These are phyloP conservation scores for Claviceps sp. DNA, from an alignment of 2,329 filamentous ascomycete species.

Conservation along the genomic window DNA sequence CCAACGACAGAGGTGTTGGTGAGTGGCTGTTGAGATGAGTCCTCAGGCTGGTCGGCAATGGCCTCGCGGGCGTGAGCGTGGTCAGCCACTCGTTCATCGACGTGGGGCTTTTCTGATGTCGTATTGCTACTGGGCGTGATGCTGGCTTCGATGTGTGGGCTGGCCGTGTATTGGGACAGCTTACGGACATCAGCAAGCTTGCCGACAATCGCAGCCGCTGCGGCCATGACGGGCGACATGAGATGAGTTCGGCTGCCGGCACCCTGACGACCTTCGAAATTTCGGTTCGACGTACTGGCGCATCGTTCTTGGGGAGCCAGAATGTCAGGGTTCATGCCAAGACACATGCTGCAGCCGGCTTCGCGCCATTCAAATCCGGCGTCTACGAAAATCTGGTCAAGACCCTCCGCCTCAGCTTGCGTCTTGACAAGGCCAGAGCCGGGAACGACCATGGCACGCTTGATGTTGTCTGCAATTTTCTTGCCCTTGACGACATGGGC, in stretches of 20 bases:
- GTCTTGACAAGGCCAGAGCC: conserved; percentile 90
- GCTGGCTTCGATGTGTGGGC: conserved; percentile 46
- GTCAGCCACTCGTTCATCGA: conserved; percentile 38
- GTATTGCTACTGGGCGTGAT: conserved; percentile 17
- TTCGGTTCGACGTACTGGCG: conserved; percentile 90
- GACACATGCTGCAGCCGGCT: conserved; percentile 96
- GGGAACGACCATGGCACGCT: conserved; percentile 90
- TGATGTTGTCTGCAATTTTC: conserved; percentile 78
- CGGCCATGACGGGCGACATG: conserved; percentile 95
- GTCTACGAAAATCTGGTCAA: conserved; percentile 83
- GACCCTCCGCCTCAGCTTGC: conserved; percentile 79
- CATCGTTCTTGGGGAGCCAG: conserved; percentile 84
- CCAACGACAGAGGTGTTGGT: conserved; percentile 43
- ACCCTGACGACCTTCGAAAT: conserved; percentile 94
- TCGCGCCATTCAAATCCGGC: conserved; percentile 97
- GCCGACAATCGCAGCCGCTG: conserved; percentile 76
- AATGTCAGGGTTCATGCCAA: conserved; percentile 99
- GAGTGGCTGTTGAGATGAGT: conserved; percentile 39
- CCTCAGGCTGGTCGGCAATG: conserved; percentile 46
- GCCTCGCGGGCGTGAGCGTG: conserved; percentile 40
- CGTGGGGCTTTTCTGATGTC: conserved; percentile 28
- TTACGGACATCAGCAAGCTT: conserved; percentile 88
- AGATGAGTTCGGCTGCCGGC: conserved; percentile 83
- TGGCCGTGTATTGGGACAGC: conserved; percentile 47
- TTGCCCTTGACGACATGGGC: conserved; percentile 76